These are phyloP conservation scores for Setomelanomma holmii DNA, from an alignment of 2,329 filamentous ascomycete genomes.

Conservation along the genomic window DNA sequence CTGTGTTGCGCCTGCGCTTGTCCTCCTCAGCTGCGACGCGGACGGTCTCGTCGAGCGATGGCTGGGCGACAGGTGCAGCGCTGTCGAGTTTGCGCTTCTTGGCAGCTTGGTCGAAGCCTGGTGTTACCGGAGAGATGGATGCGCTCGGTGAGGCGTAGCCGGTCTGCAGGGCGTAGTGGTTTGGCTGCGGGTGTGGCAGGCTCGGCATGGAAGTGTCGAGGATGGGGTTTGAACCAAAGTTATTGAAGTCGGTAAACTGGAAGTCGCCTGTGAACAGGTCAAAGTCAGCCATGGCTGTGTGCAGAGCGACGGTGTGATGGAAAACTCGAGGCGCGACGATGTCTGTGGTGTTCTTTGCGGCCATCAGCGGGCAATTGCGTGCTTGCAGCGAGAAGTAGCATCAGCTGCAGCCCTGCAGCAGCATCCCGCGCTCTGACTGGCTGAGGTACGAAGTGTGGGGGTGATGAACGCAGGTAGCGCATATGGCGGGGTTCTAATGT, in stretches of 20 bases:
- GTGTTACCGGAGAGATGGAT: conserved; percentile 38
- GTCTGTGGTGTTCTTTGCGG: conserved; percentile 17
- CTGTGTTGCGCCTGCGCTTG: conserved; percentile 62
- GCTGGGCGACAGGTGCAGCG: conserved; percentile 36
- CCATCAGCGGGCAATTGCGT: conserved; percentile 45
- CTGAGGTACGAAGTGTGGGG: conserved; percentile 34
- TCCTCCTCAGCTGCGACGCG: conserved; percentile 60
- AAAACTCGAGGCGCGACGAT: conserved; percentile 12
- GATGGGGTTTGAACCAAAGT: conserved; percentile 43
- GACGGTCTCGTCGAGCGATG: conserved; percentile 54
- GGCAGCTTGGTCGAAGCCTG: conserved; percentile 39
- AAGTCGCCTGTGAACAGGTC: conserved; percentile 51
- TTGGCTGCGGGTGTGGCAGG: conserved; percentile 35
- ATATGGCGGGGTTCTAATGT: conserved; percentile 36
- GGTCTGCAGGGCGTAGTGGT: conserved; percentile 33
- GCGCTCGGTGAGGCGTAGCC: conserved; percentile 37
- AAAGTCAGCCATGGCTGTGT: conserved; percentile 44
- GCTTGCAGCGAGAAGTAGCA: conserved; percentile 36
- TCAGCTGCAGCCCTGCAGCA: conserved; percentile 26
- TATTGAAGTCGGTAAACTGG: conserved; percentile 56
- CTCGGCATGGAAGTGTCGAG: conserved; percentile 40
- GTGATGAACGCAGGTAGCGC: conserved; percentile 31
- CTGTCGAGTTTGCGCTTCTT: conserved; percentile 58
- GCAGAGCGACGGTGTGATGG: conserved; percentile 8
- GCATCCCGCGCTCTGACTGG: conserved; percentile 31